A percentile compares a stretch with the other conserved stretches of the same genome.
These are phyloP conservation scores for Tremella yokohamensis DNA, from an alignment of 768 basidiomycete species.

Conservation along the genomic window DNA sequence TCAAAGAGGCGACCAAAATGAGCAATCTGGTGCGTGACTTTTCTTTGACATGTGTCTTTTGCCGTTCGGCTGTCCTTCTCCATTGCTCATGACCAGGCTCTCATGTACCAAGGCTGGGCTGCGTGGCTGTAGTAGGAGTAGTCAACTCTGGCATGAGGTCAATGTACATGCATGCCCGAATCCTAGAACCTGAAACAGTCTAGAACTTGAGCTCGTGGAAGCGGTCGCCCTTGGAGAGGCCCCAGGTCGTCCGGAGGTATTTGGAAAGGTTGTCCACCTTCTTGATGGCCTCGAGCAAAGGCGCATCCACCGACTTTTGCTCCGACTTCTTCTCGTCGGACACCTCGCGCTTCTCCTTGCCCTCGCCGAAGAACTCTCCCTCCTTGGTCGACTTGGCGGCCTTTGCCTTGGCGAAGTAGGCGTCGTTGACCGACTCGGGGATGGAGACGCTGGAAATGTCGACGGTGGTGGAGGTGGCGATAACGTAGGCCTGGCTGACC, in stretches of 20 bases:
- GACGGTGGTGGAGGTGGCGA: conserved; percentile 93
- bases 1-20: conserved; percentile 76
- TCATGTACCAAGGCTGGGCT: conserved; percentile 88
- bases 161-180: conserved; percentile 45
- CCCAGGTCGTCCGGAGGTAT: conserved; percentile 89
- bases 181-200: conserved; percentile 65
- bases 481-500: conserved; percentile 98
- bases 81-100: conserved; percentile 56
- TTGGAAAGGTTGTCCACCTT: conserved; percentile 85
- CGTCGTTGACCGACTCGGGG: conserved; percentile 78
- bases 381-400: conserved; percentile 77
- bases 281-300: conserved; percentile 76
- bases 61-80: neutral
- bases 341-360: conserved; percentile 80
- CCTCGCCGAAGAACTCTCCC: conserved; percentile 93
- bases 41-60: too few relatives aligned
- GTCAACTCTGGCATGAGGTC: conserved; percentile 1
- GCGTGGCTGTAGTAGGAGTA: conserved; percentile 61
- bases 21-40: conserved; percentile 65
- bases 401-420: conserved; percentile 82
- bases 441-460: conserved; percentile 69
- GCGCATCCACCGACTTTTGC: conserved; percentile 67
- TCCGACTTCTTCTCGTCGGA: conserved; percentile 81
- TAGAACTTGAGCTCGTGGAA: conserved; percentile 92
- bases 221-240: conserved; percentile 93